Evolutionary conservation across 1,284 basidiomycete genomes (phyloP), one percentile per base, ranked within the genome.

Genomic region (Melampsora larici-populina): DNA sequence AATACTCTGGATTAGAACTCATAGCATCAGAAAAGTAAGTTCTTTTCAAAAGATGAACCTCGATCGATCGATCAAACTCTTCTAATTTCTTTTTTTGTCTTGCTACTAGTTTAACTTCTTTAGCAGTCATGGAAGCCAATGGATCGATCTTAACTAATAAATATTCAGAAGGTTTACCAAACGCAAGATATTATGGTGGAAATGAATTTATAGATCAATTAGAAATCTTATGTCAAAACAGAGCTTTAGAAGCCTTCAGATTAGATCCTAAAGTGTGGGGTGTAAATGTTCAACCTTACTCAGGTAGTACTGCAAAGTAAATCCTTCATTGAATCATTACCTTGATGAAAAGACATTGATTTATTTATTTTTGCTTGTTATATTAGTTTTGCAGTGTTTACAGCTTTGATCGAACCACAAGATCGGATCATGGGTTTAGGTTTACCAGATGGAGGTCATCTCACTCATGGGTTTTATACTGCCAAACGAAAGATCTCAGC

Each of bases 401-500:
- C 97, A 55, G 95, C 96, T 58, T 88, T 99, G 81, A 90, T 99
- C 83, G 91, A 97, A 85, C 97, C 97, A 76, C 93, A 98, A 85
- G 97, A 99, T 86, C 92, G 97, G 81, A 89, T 99, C 82, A 99
- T 99, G 97, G 97, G 97, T 86, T 92, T 99, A 81, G 96, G 94
- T 81, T 91, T 99, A 70, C 94, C 97, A 48, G 95, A 98, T 83
- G 97, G 97, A 85, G 97, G 97, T 79, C 97, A 99, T 86, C 89
- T 99, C 81, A 97, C 95, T 62, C 95, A 98, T 85, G 95, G 95
- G 55, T 97, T 97, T 88, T 98, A 97, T 86, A 98, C 95, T 80
- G 94, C 94, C 80, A 97, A 97, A 87, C 97, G 97, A 89, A 99
- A 99, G 87, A 99, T 99, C 90, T 97, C 96, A 72, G 94, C 97